phyloP scores from a whole-genome alignment of 495 filamentous ascomycete species.

The Daldinia caldariorum region DNA sequence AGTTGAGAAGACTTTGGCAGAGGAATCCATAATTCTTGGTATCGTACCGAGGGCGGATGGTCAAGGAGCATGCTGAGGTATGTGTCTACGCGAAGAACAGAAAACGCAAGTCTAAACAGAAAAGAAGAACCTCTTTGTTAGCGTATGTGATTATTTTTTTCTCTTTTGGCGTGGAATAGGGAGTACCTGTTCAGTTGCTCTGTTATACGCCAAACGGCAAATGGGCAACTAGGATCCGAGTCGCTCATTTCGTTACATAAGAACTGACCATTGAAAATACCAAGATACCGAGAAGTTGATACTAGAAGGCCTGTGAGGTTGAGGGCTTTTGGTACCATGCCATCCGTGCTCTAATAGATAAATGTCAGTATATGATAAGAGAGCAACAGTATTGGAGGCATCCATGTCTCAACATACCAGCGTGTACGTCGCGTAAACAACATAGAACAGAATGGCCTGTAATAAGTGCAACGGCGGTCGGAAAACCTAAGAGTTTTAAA shows the following conservation, averaged over 20 bases:
- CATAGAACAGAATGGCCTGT: slow-evolving; percentile 44
- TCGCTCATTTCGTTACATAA: slow-evolving; percentile 35
- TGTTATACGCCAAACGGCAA: slow-evolving; percentile 45
- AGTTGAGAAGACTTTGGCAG: slow-evolving; percentile 43
- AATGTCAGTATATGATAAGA: slow-evolving; percentile 13
- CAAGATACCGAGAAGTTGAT: slow-evolving; percentile 46
- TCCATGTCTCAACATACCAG: slow-evolving; percentile 30
- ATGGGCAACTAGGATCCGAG: slow-evolving; percentile 23
- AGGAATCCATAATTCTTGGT: slow-evolving; percentile 49
- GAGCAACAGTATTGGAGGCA: not conserved
- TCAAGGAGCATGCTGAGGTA: slow-evolving; percentile 49
- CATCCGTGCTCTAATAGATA: slow-evolving; percentile 39
- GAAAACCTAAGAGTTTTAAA: slow-evolving; percentile 29
- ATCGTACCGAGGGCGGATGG: slow-evolving; percentile 47
- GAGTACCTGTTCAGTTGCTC: slow-evolving; percentile 49
- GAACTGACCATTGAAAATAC: slow-evolving; percentile 48
- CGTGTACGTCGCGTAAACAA: slow-evolving; percentile 43
- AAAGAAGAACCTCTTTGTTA: slow-evolving; percentile 2
- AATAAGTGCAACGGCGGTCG: slow-evolving; percentile 42
- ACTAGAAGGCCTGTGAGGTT: slow-evolving; percentile 42
- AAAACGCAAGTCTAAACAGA: slow-evolving; percentile 44
- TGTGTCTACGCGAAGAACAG: slow-evolving; percentile 46
- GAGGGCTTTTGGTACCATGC: slow-evolving; percentile 46
- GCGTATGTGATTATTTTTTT: not conserved
- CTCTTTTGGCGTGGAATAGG: not conserved